These are phyloP conservation scores for Eimeria maxima DNA, from an alignment of 169 alveolate species.

Conservation along the genomic window DNA sequence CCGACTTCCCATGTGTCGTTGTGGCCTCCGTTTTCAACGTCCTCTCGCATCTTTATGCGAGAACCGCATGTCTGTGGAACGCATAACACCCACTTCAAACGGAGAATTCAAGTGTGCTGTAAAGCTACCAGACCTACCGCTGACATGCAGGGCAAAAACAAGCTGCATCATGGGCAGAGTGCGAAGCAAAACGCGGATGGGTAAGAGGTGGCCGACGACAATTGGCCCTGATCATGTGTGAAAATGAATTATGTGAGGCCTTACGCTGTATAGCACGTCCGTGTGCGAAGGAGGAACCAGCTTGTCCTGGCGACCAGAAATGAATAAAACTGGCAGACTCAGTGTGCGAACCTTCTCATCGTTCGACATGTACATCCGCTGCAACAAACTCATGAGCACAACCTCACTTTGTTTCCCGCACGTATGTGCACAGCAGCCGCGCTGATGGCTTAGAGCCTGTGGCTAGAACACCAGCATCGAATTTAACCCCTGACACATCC, in stretches of 20 bases:
- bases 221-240: not conserved
- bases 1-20: constrained; percentile 83
- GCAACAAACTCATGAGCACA: not conserved
- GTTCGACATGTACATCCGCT: constrained; percentile 70
- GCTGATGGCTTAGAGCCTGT: not conserved
- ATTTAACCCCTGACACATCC: not conserved
- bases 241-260: not conserved
- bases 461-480: not conserved
- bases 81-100: not conserved
- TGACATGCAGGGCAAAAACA: not conserved
- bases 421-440: not conserved
- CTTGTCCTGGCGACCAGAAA: constrained; percentile 66
- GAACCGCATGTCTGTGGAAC: constrained; percentile 73
- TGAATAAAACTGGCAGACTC: constrained; percentile 75
- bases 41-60: constrained; percentile 75
- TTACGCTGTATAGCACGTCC: constrained; percentile 66
- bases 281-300: constrained; percentile 76
- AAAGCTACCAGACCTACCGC: not conserved
- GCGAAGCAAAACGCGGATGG: not conserved
- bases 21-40: constrained; percentile 78
- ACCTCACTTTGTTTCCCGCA: not conserved
- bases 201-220: not conserved
- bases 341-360: constrained; percentile 71
- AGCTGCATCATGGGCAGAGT: not conserved
- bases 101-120: not conserved